These are phyloP conservation scores for Dendrobium huoshanense DNA, from an alignment of 106 monocot genomes.

Conservation along the genomic window DNA sequence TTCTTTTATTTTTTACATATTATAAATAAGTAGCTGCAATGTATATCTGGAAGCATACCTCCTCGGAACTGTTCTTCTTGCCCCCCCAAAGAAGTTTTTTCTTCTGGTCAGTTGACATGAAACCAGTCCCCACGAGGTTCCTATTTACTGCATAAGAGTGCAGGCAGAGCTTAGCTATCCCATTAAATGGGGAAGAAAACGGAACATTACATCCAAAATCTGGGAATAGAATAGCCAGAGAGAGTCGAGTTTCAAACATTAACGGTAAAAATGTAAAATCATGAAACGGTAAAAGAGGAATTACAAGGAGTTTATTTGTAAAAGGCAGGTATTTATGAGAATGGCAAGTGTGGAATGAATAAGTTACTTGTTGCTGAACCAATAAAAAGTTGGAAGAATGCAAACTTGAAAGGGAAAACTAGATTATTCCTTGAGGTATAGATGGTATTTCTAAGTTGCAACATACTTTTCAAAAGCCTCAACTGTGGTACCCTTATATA, in stretches of 20 bases:
- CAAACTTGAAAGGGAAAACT: neutral
- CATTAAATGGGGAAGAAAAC: no score
- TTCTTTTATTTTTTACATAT: neutral
- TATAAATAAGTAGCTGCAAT: neutral
- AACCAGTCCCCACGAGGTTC: conserved; percentile 58
- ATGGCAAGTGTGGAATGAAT: neutral
- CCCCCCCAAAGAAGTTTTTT: conserved; percentile 94
- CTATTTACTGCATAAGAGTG: conserved; percentile 58
- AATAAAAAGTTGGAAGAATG: neutral
- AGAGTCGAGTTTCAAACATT: no score
- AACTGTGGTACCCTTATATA: no score
- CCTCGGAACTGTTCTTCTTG: conserved; percentile 74
- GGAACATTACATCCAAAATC: no score
- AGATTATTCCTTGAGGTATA: neutral
- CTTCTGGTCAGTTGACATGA: conserved; percentile 86
- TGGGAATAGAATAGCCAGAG: no score
- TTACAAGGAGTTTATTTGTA: no score
- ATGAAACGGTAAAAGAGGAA: no score
- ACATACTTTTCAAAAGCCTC: no score
- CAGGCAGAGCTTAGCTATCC: neutral
- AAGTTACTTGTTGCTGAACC: neutral
- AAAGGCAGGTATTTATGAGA: no score
- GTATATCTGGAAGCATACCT: conserved; percentile 30
- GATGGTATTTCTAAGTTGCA: no score
- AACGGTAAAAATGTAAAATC: no score